Base-by-base conservation (phyloP, 2,329 filamentous ascomycete genomes). In the Cladosporium cucumerinum region DNA sequence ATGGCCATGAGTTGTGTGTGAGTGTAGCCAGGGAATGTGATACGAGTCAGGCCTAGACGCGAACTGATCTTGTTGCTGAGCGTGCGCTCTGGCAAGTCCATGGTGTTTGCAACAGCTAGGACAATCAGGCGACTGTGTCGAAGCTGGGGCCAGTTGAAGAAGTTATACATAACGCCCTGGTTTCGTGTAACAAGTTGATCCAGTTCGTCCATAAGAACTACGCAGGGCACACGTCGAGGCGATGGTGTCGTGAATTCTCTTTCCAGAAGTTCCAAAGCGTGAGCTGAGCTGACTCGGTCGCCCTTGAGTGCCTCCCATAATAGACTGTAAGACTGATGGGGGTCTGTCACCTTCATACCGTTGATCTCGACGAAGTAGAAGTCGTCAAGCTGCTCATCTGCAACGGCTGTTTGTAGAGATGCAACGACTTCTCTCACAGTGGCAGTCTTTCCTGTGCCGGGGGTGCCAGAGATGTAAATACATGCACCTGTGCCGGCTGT, bases 131-230 rank as follows among this genome's bases (percentile, higher is more conserved):
- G 87, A 62, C 92, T 97, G 78, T 99, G 93, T 58, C 91, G 87
- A 62, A 98, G 82, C 12, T 92, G 91, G 4, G 95, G 95, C 95
- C 95, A 99, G 75, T 99, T 99, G 85, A 99, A 99, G 78, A 99
- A 99, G 78, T 99, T 99, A 81, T 99, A 99, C 95, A 99, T 99
- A 79, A 99, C 95, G n/a, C 92, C 94, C 77, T 99, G 96, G 73
- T 97, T 98, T 74, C 94, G 95, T 14, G 95, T 99, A 5, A 99
- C 96, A 8, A 99, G 86, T 78, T 99, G 95, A 76, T 99, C 95
- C 57, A 99, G 84, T 78, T 99, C 95, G 73, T 99, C 95, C 95
- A 99, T 99, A 59, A 99, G 81, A 2, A 99, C 95, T 16, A 99
- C 95, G 74, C 94, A 98, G 1, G 96, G 95, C 6, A 96, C 92